Base-by-base conservation (phyloP, 2,329 filamentous ascomycete genomes). In the Cladobotryum mycophilum region DNA sequence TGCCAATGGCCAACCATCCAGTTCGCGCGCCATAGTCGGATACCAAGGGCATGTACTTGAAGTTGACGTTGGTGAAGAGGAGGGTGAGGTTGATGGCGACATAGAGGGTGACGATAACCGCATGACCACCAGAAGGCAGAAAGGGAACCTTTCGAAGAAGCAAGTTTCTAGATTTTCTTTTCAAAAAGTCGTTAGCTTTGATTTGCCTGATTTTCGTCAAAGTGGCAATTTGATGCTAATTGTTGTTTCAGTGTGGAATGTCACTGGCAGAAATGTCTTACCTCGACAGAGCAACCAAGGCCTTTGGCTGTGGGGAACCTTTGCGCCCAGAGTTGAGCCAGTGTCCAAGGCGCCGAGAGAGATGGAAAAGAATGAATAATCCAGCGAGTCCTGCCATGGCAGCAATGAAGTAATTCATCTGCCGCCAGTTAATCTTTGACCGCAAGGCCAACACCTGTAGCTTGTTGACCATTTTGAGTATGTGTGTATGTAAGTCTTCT, bases 1-100 rank as follows among this genome's bases (percentile, higher is more conserved):
- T 83, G 11, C 54, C 60, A 14, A 72, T 56, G 1, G 66, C 60
- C 51, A 74, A 60, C 70, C 70, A 73, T 51, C 64, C 70, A 13
- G 67, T 60, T 38, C 70, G 59, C 18, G 70, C 63, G 2, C 64
- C 67, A n/a, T 73, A 41, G 47, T 70, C 71, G 18, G 63, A 59
- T 25, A 60, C 53, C 25, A 64, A 51, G 0, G 59, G 43, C 55
- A 69, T 54, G 18, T 58, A 62, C 11, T 58, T 52, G 43, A 64
- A 61, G 48, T 70, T 60, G n/a, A 67, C 52, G 48, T 67, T 63
- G 8, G 60, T 61, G 41, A 73, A 67, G 5, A 60, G 57, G 15
- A 65, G 52, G 14, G 64, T 51, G 14, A 69, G 13, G 44, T 73
- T 73, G 43, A 70, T 58, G 5, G 55, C 56, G 6, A 68, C 11